These are phyloP conservation scores for Kurtzmaniella natalensis DNA, from an alignment of 1,139 yeast species.

Conservation along the genomic window DNA sequence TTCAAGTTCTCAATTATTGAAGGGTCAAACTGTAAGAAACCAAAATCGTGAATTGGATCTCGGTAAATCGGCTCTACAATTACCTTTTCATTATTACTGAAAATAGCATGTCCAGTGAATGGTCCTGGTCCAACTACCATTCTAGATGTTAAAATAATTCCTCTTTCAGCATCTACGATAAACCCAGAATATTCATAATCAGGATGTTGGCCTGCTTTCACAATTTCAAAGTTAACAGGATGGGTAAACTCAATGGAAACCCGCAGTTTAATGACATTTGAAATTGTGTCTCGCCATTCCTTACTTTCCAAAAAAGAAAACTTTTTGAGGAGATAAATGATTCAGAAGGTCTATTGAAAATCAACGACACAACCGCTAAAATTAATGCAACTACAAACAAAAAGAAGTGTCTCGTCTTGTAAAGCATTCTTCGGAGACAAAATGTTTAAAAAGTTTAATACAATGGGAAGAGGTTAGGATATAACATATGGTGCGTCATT, in stretches of 20 bases:
- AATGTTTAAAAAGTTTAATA: too few species aligned
- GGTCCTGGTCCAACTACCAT: conserved; percentile 97
- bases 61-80: conserved; percentile 77
- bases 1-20: conserved; percentile 66
- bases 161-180: conserved; percentile 77
- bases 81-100: conserved; percentile 92
- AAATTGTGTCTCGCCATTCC: conserved; percentile 76
- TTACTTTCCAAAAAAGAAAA: too few species aligned
- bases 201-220: too few species aligned
- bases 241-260: conserved; percentile 89
- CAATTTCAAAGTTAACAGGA: conserved; percentile 82
- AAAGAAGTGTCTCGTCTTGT: too few species aligned
- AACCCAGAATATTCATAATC: conserved; percentile 93
- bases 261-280: conserved; percentile 77
- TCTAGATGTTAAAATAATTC: conserved; percentile 83
- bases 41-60: conserved; percentile 87
- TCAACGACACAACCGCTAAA: too few species aligned
- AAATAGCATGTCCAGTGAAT: conserved; percentile 83
- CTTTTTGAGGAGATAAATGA: too few species aligned
- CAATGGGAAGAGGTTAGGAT: too few species aligned
- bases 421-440: too few species aligned
- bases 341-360: too few species aligned
- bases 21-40: conserved; percentile 76
- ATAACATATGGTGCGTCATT: too few species aligned
- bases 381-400: too few species aligned